phyloP scores from a whole-genome alignment of 257 asterid species.

The Cinchona pubescens region DNA sequence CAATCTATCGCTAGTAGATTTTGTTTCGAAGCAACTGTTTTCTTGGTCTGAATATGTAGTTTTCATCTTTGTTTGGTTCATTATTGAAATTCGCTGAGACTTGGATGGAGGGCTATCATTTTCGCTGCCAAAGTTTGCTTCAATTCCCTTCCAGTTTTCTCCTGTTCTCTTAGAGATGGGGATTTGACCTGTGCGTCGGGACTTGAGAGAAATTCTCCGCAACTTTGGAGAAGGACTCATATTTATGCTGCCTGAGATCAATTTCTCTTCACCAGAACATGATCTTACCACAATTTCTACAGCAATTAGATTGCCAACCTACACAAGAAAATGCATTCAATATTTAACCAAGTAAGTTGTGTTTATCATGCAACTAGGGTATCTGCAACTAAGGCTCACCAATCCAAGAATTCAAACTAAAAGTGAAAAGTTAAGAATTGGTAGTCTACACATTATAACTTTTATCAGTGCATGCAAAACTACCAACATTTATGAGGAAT shows the following conservation, averaged over 20 bases:
- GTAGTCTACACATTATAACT: neutral
- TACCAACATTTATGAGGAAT: neutral
- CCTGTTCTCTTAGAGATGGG: conserved; percentile 24
- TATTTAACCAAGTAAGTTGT: neutral
- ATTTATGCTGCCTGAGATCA: conserved; percentile 22
- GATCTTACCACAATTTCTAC: conserved; percentile 49
- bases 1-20: conserved; percentile 29
- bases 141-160: conserved; percentile 25
- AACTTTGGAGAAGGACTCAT: conserved; percentile 37
- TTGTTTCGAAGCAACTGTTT: conserved; percentile 34
- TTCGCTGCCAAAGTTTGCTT: conserved; percentile 36
- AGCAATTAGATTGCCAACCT: conserved; percentile 78
- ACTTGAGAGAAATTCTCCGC: conserved; percentile 26
- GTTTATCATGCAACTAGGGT: neutral
- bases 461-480: neutral
- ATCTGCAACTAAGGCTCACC: neutral
- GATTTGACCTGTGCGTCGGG: conserved; percentile 32
- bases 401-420: neutral
- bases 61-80: conserved; percentile 30
- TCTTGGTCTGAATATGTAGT: conserved; percentile 18
- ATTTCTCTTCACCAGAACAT: conserved; percentile 31
- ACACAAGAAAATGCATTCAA: conserved; percentile 1
- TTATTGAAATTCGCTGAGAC: conserved; percentile 37
- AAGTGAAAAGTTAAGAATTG: neutral
- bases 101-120: conserved; percentile 55